These are phyloP conservation scores for Russula abietina DNA, from an alignment of 768 basidiomycete species.

Conservation along the genomic window DNA sequence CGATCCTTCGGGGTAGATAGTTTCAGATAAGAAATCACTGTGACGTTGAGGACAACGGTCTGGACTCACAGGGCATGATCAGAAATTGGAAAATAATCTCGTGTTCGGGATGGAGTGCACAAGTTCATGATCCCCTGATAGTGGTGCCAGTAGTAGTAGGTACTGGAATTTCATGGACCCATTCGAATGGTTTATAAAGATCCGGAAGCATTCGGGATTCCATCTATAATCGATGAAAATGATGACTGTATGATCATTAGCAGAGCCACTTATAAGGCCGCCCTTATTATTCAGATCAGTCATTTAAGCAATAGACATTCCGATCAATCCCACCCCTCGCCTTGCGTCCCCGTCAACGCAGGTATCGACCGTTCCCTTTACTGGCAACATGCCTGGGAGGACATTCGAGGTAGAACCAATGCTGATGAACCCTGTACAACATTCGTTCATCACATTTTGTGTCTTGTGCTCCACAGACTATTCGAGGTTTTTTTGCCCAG, in stretches of 20 bases:
- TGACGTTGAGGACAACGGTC: conserved; percentile 7
- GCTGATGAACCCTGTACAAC: not conserved
- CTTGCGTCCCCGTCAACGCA: not conserved
- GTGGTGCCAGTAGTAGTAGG: too few species aligned
- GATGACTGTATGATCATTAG: too few species aligned
- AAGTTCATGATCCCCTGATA: conserved; percentile 12
- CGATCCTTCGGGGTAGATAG: conserved; percentile 48
- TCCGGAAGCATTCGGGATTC: not conserved
- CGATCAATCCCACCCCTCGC: not conserved
- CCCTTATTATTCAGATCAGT: too few species aligned
- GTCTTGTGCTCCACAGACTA: conserved; percentile 2
- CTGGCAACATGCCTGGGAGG: conserved; percentile 2
- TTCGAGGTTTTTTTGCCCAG: conserved; percentile 19
- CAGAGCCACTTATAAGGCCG: too few species aligned
- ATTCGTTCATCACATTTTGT: not conserved
- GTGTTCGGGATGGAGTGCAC: conserved; percentile 33
- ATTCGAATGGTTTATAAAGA: not conserved
- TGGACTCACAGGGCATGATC: conserved; percentile 64
- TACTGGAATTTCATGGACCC: not conserved
- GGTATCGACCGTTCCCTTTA: not conserved
- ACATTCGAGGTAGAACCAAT: conserved; percentile 8
- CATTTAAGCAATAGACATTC: not conserved
- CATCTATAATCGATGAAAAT: too few species aligned
- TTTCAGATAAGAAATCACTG: not conserved
- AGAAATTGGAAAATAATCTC: conserved; percentile 68